phyloP scores from a whole-genome alignment of 345 rosid genomes.

The Gossypium turneri region DNA sequence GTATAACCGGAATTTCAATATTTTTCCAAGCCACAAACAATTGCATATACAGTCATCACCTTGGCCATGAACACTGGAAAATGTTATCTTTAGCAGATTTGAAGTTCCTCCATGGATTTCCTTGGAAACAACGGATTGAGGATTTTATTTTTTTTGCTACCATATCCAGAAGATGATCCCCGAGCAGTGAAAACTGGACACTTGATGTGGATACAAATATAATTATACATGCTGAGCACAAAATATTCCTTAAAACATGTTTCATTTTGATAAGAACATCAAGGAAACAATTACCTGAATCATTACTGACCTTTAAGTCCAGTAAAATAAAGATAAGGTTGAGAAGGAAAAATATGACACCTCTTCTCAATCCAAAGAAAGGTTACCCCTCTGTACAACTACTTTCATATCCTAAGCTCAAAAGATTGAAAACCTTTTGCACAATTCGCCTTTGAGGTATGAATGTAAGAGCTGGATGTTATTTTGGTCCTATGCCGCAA shows the following conservation, averaged over 20 bases:
- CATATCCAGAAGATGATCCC: not conserved
- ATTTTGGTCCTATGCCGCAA: conserved; percentile 28
- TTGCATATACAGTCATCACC: not conserved
- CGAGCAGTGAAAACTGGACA: not conserved
- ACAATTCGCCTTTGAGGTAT: not conserved
- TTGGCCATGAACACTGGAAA: not conserved
- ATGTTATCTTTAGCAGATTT: not conserved
- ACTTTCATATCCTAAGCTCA: not conserved
- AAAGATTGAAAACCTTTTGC: not conserved
- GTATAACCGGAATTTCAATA: not conserved
- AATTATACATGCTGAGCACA: not conserved
- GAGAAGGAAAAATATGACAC: conserved; percentile 35
- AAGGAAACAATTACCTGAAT: not conserved
- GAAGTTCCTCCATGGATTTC: not conserved
- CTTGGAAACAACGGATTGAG: not conserved
- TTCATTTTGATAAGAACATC: not conserved
- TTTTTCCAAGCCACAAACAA: not conserved
- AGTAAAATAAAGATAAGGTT: conserved; percentile 5
- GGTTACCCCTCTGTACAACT: conserved; percentile 14
- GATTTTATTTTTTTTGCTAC: not conserved
- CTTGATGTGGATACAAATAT: not conserved
- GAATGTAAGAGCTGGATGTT: not conserved
- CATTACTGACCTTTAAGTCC: not conserved
- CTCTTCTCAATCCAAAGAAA: conserved; percentile 31
- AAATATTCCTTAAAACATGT: not conserved